Conservation (phyloP, 2,329 filamentous ascomycete genomes). For the Neofusicoccum umdonicola region DNA sequence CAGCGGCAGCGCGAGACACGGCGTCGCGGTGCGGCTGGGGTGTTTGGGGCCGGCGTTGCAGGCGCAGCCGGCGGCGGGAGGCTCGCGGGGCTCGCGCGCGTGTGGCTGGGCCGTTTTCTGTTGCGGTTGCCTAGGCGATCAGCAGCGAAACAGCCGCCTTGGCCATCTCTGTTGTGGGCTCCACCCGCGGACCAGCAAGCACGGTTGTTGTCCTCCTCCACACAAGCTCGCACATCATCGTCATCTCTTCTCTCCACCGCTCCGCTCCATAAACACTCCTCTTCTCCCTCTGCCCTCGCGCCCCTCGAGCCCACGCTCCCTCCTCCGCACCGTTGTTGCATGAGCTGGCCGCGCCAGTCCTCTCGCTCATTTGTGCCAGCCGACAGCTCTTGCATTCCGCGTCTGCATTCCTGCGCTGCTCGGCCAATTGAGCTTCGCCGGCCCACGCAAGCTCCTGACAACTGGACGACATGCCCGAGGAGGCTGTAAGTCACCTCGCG, state of each 20-base stretch:
- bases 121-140: constrained; percentile 25
- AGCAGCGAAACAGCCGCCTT: constrained; percentile 20
- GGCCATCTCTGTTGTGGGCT: background rate
- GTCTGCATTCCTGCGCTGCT: constrained; percentile 28
- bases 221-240: constrained; percentile 24
- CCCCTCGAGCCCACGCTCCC: constrained; percentile 17
- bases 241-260: constrained; percentile 22
- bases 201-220: constrained; percentile 9
- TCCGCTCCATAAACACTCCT: constrained; percentile 16
- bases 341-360: constrained; percentile 19
- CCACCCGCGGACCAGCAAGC: background rate
- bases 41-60: background rate
- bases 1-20: background rate
- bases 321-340: constrained; percentile 22
- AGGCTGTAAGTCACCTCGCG: constrained; percentile 34
- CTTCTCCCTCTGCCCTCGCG: constrained; percentile 24
- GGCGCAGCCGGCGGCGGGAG: background rate
- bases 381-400: constrained; percentile 30
- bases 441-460: constrained; percentile 20
- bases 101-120: constrained; percentile 3
- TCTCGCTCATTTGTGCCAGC: constrained; percentile 26
- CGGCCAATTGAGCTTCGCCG: constrained; percentile 25
- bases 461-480: constrained; percentile 37
- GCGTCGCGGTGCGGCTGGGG: background rate
- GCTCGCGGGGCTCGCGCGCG: background rate